These are phyloP conservation scores for Termitomyces sp. DNA, from an alignment of 768 basidiomycete species.

Conservation along the genomic window DNA sequence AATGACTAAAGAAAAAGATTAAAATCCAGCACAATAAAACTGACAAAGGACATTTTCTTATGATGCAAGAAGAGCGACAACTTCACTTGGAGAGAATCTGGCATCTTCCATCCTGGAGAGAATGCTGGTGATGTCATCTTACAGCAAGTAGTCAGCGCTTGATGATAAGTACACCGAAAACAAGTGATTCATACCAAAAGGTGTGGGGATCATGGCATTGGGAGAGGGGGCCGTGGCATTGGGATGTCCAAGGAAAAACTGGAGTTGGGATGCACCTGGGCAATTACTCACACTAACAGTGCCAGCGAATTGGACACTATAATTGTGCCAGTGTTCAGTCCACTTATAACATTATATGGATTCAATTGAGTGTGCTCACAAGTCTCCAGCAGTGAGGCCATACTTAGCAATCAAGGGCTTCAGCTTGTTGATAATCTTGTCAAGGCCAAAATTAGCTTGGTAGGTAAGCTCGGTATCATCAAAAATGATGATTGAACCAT, in stretches of 20 bases:
- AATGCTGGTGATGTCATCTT: not conserved
- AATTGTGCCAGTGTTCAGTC: no score
- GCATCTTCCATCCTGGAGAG: slow-evolving; percentile 2
- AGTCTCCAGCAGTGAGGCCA: not conserved
- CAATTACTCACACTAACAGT: not conserved
- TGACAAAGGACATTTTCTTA: not conserved
- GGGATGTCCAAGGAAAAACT: not conserved
- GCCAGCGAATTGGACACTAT: not conserved
- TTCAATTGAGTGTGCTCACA: not conserved
- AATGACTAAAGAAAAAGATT: not conserved
- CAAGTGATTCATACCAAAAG: not conserved
- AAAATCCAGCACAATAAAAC: not conserved
- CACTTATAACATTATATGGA: not conserved
- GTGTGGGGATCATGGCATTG: not conserved
- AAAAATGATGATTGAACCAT: no score
- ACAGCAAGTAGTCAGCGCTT: not conserved
- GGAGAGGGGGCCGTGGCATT: not conserved
- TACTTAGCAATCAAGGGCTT: not conserved
- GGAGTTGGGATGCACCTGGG: not conserved
- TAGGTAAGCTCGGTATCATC: not conserved
- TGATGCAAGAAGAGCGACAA: slow-evolving; percentile 1
- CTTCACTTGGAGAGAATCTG: not conserved
- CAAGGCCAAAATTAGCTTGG: not conserved
- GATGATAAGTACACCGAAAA: no score
- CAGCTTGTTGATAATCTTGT: not conserved